Conservation (phyloP, 371 early-diverging fungal genomes). For the Circinella umbellata region DNA sequence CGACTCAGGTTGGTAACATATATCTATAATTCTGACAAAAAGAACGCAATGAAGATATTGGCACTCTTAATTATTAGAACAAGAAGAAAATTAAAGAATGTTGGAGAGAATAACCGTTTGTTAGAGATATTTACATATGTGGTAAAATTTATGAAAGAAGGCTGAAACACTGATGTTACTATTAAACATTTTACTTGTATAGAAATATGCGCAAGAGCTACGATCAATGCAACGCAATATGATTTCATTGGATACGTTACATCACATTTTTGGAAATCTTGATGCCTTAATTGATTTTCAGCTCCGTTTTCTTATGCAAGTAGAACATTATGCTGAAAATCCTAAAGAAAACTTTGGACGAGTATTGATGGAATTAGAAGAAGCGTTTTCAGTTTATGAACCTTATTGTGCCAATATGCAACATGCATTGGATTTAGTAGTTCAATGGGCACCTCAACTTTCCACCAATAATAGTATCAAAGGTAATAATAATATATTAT, state of each 20-base stretch:
- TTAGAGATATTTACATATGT: not conserved
- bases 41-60: no score
- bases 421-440: slow-evolving; percentile 65
- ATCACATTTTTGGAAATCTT: slow-evolving; percentile 89
- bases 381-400: slow-evolving; percentile 90
- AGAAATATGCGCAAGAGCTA: slow-evolving; percentile 34
- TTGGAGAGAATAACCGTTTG: no score
- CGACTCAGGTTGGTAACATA: slow-evolving; percentile 35
- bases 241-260: slow-evolving; percentile 73
- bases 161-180: not conserved
- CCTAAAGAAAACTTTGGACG: slow-evolving; percentile 88
- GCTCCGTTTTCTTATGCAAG: slow-evolving; percentile 86
- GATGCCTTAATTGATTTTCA: slow-evolving; percentile 94
- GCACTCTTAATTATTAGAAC: no score
- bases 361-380: slow-evolving; percentile 78
- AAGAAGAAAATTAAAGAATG: no score
- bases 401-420: slow-evolving; percentile 94
- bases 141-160: not conserved
- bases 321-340: slow-evolving; percentile 80
- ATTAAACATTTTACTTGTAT: not conserved
- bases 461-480: slow-evolving; percentile 17
- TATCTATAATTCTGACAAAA: no score
- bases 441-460: slow-evolving; percentile 51
- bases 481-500: no score
- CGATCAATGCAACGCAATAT: slow-evolving; percentile 56